These are phyloP conservation scores for Coemansia sp. DNA, from an alignment of 371 early-diverging fungal genomes.

Conservation along the genomic window DNA sequence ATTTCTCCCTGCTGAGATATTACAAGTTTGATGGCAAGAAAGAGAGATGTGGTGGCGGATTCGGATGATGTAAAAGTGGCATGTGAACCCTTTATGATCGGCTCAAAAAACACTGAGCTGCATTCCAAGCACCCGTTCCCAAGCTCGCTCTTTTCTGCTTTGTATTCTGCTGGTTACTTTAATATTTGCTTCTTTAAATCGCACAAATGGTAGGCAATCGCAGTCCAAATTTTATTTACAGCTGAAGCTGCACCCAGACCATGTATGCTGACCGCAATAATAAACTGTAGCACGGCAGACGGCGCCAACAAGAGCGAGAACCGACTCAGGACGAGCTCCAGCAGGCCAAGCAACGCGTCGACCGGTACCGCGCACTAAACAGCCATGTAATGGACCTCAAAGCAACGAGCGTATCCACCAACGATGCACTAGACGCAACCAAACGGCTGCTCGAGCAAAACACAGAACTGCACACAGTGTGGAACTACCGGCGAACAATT, in stretches of 20 bases:
- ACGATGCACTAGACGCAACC: slow-evolving; percentile 64
- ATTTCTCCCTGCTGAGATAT: slow-evolving; percentile 6
- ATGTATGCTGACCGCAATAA: no score
- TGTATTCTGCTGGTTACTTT: background rate
- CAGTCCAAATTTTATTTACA: background rate
- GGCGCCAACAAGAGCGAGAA: slow-evolving; percentile 29
- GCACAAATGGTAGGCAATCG: background rate
- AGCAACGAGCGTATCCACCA: slow-evolving; percentile 47
- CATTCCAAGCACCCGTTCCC: no score
- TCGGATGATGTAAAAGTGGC: no score
- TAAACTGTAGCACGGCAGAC: slow-evolving; percentile 26
- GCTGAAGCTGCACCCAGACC: no score
- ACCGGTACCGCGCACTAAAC: slow-evolving; percentile 39
- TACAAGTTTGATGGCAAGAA: slow-evolving; percentile 92
- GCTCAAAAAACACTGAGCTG: no score
- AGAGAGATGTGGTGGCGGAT: slow-evolving; percentile 51
- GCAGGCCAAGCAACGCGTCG: slow-evolving; percentile 30
- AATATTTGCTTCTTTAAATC: background rate
- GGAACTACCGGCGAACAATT: slow-evolving; percentile 79
- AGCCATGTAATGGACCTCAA: slow-evolving; percentile 19
- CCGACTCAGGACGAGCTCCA: slow-evolving; percentile 26
- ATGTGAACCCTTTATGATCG: no score
- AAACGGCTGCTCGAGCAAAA: slow-evolving; percentile 70
- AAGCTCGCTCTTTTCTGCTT: no score
- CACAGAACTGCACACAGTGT: slow-evolving; percentile 87